Percentiles rank a stretch among this genome's conserved stretches.
phyloP scores from a whole-genome alignment of 495 filamentous ascomycete genomes.

The Penicillium mononematosum region DNA sequence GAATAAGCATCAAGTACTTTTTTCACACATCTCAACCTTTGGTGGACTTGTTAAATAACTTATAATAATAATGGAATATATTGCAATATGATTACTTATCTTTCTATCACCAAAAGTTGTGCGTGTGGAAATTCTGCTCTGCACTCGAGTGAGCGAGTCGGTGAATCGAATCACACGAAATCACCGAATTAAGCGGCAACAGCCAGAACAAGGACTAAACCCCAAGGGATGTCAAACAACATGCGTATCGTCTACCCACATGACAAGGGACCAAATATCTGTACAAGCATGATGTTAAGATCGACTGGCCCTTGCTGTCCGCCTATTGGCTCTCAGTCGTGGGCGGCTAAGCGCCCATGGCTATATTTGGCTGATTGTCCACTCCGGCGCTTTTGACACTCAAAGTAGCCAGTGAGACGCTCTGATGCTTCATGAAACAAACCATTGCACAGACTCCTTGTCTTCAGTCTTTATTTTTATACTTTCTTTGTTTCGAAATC shows the following conservation, averaged over 20 bases:
- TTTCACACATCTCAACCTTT: neutral
- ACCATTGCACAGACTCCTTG: constrained; percentile 10
- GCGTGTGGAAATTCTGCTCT: neutral
- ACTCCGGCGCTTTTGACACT: constrained; percentile 14
- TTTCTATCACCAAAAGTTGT: neutral
- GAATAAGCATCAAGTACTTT: constrained; percentile 2
- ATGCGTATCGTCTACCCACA: neutral
- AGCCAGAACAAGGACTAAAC: neutral
- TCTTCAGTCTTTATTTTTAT: constrained; percentile 22
- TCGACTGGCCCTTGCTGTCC: neutral
- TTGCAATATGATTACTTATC: neutral
- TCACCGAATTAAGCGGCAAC: neutral
- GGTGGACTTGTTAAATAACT: neutral
- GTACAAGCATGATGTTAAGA: constrained; percentile 16
- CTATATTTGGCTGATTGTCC: constrained; percentile 25
- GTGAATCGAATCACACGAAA: constrained; percentile 5
- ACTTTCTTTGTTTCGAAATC: constrained; percentile 20
- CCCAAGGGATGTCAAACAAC: neutral
- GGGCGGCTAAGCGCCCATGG: constrained; percentile 27
- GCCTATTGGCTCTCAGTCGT: constrained; percentile 20
- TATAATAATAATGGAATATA: neutral
- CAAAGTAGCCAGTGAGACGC: constrained; percentile 15
- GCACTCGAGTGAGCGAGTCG: neutral
- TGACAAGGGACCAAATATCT: neutral
- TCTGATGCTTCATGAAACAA: constrained; percentile 25